Evolutionary conservation across 164 flowering plant species (phyloP), one percentile per base, ranked within the genome.

Genomic region (Piper betle): DNA sequence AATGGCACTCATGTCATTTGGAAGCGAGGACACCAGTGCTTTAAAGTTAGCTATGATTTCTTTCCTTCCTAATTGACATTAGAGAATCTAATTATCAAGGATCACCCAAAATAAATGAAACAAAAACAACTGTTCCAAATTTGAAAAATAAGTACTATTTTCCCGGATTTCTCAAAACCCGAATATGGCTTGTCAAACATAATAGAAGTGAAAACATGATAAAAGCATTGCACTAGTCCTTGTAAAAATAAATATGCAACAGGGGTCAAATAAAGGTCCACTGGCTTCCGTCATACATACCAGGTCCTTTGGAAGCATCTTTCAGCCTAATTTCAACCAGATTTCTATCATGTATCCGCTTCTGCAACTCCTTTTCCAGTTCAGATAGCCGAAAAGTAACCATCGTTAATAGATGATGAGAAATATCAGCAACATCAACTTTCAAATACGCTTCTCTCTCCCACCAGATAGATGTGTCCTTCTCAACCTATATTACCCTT

Each of bases 21-120:
- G 97, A 62, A 94, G 84, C 54, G 96, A 86, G 40, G 96, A 85
- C 72, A 85, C 82, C 72, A 91, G 69, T 13, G 78, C 81, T 70
- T 81, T 91, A 55, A 94, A 88, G 64, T 94, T 87, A 46, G 82
- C 70, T 65, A 88, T 80, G 43, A 94, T 80, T 64, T 88, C 88
- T 78, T 88, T 84, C 69, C 97, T 85, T 68, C 97, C 99, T 94
- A 77, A 71, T 70, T 72, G 38, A 10, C 64, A 65, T 4, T 61
- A 19, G 61, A 6, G 50, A 18, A 50, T 58, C 16, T 58, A 6
- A 58, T 12, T 10, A 6, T 10, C 11, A n/a, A 13, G 16, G 40
- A 39, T 19, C 46, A 58, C 39, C n/a, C 18, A 58, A 37, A 58
- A 15, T 16, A 6, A 54, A 18, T 16, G 39, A 10, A 58, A 38